Evolutionary conservation across 139 green algal species (phyloP).

Genomic region (Desmodesmus armatus): DNA sequence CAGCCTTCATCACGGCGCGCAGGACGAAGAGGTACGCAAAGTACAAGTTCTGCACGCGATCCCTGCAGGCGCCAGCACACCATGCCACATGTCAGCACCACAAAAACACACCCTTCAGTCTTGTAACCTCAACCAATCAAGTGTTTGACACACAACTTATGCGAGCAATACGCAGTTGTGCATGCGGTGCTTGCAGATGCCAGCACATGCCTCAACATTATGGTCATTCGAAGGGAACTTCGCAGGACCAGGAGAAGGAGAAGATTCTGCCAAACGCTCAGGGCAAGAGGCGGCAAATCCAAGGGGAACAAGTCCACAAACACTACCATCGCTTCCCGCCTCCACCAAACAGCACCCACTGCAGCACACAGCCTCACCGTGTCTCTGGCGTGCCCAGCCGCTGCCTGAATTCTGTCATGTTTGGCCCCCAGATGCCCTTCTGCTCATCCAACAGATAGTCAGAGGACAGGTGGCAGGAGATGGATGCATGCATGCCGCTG

Average conservation of each 20-base stretch:
- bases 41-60: conserved; percentile 92
- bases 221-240: no score
- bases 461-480: conserved; percentile 86
- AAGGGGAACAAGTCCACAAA: no score
- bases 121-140: no score
- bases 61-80: not conserved
- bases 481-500: conserved; percentile 94
- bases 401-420: conserved; percentile 79
- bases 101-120: no score
- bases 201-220: not conserved
- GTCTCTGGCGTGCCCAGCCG: conserved; percentile 69
- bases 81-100: not conserved
- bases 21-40: conserved; percentile 96
- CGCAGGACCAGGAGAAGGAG: no score
- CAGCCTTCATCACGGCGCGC: conserved; percentile 86
- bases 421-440: conserved; percentile 76
- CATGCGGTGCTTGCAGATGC: no score
- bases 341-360: not conserved
- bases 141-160: no score
- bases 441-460: conserved; percentile 84
- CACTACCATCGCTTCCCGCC: no score
- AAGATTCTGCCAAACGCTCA: no score
- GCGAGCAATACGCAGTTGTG: no score
- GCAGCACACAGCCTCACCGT: conserved; percentile 4
- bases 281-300: no score